Percentiles rank a stretch among this genome's conserved stretches.
phyloP scores from a whole-genome alignment of 129 eudicot genomes.

The Artemisia tridentata region DNA sequence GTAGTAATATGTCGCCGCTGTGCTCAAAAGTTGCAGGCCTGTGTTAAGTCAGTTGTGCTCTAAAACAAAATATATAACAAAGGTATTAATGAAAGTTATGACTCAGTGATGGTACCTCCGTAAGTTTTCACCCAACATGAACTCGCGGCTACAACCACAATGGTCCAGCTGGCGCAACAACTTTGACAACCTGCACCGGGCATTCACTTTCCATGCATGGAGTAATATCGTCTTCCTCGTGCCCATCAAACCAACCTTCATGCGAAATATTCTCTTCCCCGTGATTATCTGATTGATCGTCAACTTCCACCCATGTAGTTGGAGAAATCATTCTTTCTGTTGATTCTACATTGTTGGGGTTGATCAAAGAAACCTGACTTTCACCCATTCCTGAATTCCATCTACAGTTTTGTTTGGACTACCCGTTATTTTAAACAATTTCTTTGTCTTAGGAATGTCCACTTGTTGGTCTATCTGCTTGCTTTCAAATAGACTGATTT shows the following conservation, averaged over 20 bases:
- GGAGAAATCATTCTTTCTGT: slow-evolving; percentile 83
- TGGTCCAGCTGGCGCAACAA: no score
- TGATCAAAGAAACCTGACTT: slow-evolving; percentile 31
- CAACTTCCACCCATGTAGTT: slow-evolving; percentile 83
- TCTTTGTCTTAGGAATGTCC: slow-evolving; percentile 36
- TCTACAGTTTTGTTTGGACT: slow-evolving; percentile 77
- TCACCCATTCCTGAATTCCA: slow-evolving; percentile 94
- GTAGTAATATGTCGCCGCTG: no score
- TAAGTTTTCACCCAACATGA: no score
- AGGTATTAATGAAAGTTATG: no score
- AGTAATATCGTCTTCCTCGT: slow-evolving; percentile 2
- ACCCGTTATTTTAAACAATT: slow-evolving; percentile 34
- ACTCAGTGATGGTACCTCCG: no score
- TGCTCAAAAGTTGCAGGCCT: no score
- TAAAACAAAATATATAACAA: no score
- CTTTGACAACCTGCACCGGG: neutral
- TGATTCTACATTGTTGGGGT: slow-evolving; percentile 37
- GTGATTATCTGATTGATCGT: slow-evolving; percentile 36
- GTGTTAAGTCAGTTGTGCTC: no score
- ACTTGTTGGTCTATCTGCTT: slow-evolving; percentile 67
- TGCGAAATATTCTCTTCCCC: slow-evolving; percentile 1
- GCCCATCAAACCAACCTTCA: no score
- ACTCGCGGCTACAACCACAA: no score
- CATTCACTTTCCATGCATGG: slow-evolving; percentile 27
- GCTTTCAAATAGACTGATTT: slow-evolving; percentile 64